Evolutionary conservation across 176 grass and related monocot genomes (phyloP), one percentile per base, ranked within the genome.

Genomic region (Ensete ventricosum): DNA sequence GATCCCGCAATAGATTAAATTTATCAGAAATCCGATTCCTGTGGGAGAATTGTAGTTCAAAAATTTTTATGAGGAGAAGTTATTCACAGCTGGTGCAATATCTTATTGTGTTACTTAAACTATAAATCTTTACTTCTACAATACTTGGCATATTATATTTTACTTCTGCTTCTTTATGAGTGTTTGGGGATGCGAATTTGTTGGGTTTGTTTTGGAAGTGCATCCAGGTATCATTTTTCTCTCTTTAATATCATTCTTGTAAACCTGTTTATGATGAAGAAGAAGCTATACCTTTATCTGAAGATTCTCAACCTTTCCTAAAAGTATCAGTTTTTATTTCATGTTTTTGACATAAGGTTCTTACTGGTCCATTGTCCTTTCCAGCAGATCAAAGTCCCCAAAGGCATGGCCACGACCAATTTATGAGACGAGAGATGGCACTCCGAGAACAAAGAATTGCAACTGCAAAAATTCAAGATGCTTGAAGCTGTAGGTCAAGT

Each of bases 381-480:
- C 29, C 80, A 86, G 76, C 64, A 79, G 22, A 50, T 19, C 34
- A 77, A 52, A 64, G 63, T 55, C 63, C 53, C 52, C 1, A 50
- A 73, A 67, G 52, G 51, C n/a, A 16, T 27, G 49, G 25, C 48
- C 13, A 54, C 79, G 11, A 25, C 24, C 54, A 65, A 25, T 2
- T 16, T 65, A 52, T 29, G 71, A 75, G 76, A 55, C 26, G 13
- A 82, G 71, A 75, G 80, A 86, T 50, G 51, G 55, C 43, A 79
- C 71, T 62, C 71, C 21, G 2, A 72, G 55, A 73, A 76, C 43
- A 27, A 82, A 69, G 65, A 78, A 82, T 19, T 86, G 80, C 76
- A 76, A 75, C 76, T 86, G 84, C 84, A 86, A 79, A 81, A 29
- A 86, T 68, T 86, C 80, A 14, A 86, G 68, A 79, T 86, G 80